Base-by-base conservation (phyloP, 2,329 filamentous ascomycete genomes). In the Nothophoma quercina region DNA sequence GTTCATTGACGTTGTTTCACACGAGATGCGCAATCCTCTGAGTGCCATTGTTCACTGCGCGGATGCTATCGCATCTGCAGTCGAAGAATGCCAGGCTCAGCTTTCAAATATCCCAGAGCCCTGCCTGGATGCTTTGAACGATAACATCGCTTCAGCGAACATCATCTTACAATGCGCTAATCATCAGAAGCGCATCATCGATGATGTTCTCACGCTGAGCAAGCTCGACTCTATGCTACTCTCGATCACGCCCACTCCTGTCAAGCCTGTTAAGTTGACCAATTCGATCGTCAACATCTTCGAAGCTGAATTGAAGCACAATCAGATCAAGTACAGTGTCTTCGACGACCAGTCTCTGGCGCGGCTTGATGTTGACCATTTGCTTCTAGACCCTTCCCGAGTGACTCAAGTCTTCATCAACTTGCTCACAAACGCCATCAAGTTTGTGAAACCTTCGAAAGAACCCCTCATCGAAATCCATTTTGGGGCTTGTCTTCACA, bases 381-480 rank as follows among this genome's bases (percentile, higher is more conserved):
- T 79, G 3, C 66, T 75, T 16, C 58, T 79, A 0, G 78, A 80
- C 51, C 74, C 76, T 0, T 76, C 71, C 26, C 68, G 77, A 18
- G 62, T 79, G 8, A 72, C 78, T 0, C 92, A 96, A 66, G 91
- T 96, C 52, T 85, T 93, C 36, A 91, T 88, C 8, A 93, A 93
- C 64, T 77, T 93, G 3, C 77, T 93, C 15, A 91, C 88, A 2
- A 76, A 77, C 29, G 70, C 69, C 1, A 73, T 77, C 58, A 76
- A 76, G 22, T 77, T 76, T 42, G 78, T 78, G 1, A 74, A 77
- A 30, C 62, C 71, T 18, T 67, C 69, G 1, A 41, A 65, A 2
- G 56, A 59, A 3, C 73, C 75, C 0, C 61, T 59, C 10, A 75
- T 80, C 42, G 70, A 65, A 0, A 70, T 80, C 8, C 70, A 64